Conservation (phyloP, 164 flowering plant species). For the Aristolochia californica region DNA sequence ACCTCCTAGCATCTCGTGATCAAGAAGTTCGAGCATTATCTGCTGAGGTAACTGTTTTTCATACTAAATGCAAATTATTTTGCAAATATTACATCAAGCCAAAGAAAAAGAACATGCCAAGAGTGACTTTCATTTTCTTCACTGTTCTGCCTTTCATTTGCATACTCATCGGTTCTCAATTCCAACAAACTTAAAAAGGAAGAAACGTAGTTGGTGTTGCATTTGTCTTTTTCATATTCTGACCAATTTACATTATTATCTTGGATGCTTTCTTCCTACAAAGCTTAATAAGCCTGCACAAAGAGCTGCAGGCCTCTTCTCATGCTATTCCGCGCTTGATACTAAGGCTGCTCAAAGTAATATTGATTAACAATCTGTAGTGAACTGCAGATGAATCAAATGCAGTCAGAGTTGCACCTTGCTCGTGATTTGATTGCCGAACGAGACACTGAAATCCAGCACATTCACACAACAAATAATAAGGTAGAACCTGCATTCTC, state of each 20-base stretch:
- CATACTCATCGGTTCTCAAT: too few species aligned
- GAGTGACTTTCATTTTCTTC: too few species aligned
- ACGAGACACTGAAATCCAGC: slow-evolving; percentile 73
- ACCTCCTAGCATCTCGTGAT: slow-evolving; percentile 93
- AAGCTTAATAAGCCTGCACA: neutral
- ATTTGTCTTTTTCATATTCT: too few species aligned
- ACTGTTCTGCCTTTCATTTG: too few species aligned
- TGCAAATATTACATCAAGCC: too few species aligned
- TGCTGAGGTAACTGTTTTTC: slow-evolving; percentile 67
- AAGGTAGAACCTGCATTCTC: slow-evolving; percentile 38
- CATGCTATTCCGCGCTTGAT: too few species aligned
- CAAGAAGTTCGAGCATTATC: slow-evolving; percentile 89
- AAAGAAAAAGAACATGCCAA: too few species aligned
- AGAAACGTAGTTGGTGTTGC: too few species aligned
- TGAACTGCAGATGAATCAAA: slow-evolving; percentile 72
- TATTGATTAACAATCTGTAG: neutral
- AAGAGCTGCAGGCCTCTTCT: neutral
- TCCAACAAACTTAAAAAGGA: too few species aligned
- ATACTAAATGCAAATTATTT: neutral
- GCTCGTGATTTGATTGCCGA: slow-evolving; percentile 94
- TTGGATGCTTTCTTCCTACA: too few species aligned
- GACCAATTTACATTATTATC: too few species aligned
- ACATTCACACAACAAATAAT: slow-evolving; percentile 61
- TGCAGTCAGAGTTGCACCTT: slow-evolving; percentile 85
- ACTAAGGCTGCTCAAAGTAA: too few species aligned